A percentile compares a stretch with the other conserved stretches of the same genome.
These are phyloP conservation scores for Biscogniauxia marginata DNA, from an alignment of 2,329 filamentous ascomycete species.

Conservation along the genomic window DNA sequence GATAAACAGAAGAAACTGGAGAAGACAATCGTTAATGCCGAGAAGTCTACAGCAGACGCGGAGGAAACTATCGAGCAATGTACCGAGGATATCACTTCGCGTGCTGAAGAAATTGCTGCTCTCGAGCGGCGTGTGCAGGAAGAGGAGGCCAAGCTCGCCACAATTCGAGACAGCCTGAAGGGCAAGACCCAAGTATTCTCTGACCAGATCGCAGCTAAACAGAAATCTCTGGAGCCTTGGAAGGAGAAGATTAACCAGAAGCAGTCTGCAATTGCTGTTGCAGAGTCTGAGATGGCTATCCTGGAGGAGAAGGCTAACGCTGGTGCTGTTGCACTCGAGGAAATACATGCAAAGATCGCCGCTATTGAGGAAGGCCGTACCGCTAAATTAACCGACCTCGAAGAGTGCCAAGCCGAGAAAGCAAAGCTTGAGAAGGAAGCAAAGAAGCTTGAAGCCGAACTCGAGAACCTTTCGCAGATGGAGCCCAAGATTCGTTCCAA, in stretches of 20 bases:
- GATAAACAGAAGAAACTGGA: slow-evolving; percentile 95
- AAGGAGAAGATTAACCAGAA: slow-evolving; percentile 96
- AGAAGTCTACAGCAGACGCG: slow-evolving; percentile 71
- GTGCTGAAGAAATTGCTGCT: slow-evolving; percentile 68
- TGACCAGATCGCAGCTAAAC: slow-evolving; percentile 86
- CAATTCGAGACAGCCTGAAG: slow-evolving; percentile 84
- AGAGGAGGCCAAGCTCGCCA: slow-evolving; percentile 79
- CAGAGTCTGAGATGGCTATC: slow-evolving; percentile 91
- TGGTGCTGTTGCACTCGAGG: slow-evolving; percentile 78
- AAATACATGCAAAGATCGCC: slow-evolving; percentile 76
- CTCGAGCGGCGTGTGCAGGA: slow-evolving; percentile 74
- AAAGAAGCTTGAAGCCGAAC: slow-evolving; percentile 67
- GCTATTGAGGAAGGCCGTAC: slow-evolving; percentile 69
- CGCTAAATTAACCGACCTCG: slow-evolving; percentile 71
- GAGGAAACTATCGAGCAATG: slow-evolving; percentile 77
- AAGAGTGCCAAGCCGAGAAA: slow-evolving; percentile 73
- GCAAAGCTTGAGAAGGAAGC: slow-evolving; percentile 71
- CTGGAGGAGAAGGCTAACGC: slow-evolving; percentile 86
- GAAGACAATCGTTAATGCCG: slow-evolving; percentile 77
- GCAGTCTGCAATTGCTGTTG: slow-evolving; percentile 88
- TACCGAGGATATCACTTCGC: slow-evolving; percentile 72
- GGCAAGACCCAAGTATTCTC: slow-evolving; percentile 95
- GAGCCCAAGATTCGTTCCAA: slow-evolving; percentile 82
- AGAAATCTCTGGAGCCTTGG: slow-evolving; percentile 95
- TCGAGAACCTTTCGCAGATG: slow-evolving; percentile 69